Base-by-base conservation (phyloP, 805 yeast species). In the Millerago galiae region DNA sequence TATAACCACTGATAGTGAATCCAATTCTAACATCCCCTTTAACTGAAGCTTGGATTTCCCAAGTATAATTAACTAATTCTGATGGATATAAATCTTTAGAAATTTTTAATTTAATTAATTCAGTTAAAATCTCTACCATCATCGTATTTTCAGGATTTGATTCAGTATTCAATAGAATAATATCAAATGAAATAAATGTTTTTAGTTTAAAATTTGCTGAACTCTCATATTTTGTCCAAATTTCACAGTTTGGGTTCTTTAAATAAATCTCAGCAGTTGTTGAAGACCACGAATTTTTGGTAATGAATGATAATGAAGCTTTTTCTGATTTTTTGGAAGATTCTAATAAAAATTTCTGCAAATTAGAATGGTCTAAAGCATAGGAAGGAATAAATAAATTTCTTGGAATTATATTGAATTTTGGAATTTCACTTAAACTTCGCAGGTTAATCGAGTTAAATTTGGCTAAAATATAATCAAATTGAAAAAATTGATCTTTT, bases 1-100 rank as follows among this genome's bases (percentile, higher is more conserved):
- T 51, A n/a, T 72, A 71, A 0, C 93, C 91, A 24, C 72, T 61
- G 1, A 79, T 55, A 4, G 71, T 72, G n/a, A 83, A 51, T 0
- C 71, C 59, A 7, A 83, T 54, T 7, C 81, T 72, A 1, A 71
- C 68, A 40, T 71, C 76, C 5, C 84, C 81, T 48, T 73, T 74
- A 12, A 65, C 46, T 4, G 81, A 75, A 0, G 87, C 74, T 30
- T 59, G 63, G 0, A 83, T 46, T 15, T 75, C 79, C 75, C 83
- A 83, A 0, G 72, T 55, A 51, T 70, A 79, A 2, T 80, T 78
- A 9, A 79, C 44, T n/a, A 68, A 54, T 43, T 79, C 75, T 1
- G 79, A 69, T 1, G 75, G 72, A 53, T 82, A 83, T 2, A 83
- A 50, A 5, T 48, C 45, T 5, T 62, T 56, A 18, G 69, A 58